Percentiles rank a stretch among this genome's conserved stretches.
phyloP scores from a whole-genome alignment of 2,329 filamentous ascomycete genomes.

The Fusarium sp. region DNA sequence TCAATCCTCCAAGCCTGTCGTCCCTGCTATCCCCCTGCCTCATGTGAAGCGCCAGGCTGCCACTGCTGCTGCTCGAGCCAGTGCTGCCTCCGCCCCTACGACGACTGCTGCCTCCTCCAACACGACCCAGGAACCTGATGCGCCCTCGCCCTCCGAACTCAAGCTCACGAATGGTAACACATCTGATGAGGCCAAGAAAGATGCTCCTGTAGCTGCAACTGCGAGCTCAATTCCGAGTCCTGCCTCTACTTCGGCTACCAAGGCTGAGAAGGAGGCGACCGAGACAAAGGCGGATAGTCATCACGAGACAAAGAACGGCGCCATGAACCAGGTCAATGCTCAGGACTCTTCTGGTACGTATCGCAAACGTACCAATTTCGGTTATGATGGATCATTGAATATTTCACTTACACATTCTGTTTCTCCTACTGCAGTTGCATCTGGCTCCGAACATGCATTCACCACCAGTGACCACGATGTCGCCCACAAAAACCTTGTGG shows the following conservation, averaged over 20 bases:
- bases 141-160: constrained; percentile 26
- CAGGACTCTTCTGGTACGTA: constrained; percentile 46
- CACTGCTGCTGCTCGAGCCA: constrained; percentile 51
- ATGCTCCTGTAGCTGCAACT: constrained; percentile 9
- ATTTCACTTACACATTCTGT: constrained; percentile 33
- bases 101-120: constrained; percentile 25
- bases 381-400: background rate
- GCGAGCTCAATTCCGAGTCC: constrained; percentile 27
- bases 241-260: constrained; percentile 29
- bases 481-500: constrained; percentile 27
- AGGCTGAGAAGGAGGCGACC: constrained; percentile 23
- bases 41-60: constrained; percentile 58
- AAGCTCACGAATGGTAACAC: constrained; percentile 44
- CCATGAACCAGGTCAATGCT: constrained; percentile 15
- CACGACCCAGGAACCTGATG: constrained; percentile 23
- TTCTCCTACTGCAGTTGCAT: constrained; percentile 22
- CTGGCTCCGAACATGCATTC: constrained; percentile 37
- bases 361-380: constrained; percentile 1
- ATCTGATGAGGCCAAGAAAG: constrained; percentile 20
- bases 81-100: constrained; percentile 32
- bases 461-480: constrained; percentile 33
- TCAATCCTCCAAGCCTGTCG: constrained; percentile 53
- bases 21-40: constrained; percentile 58
- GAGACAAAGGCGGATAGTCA: constrained; percentile 31
- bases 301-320: constrained; percentile 30